phyloP scores from a whole-genome alignment of 164 flowering plant genomes.

The Buxus sempervirens region DNA sequence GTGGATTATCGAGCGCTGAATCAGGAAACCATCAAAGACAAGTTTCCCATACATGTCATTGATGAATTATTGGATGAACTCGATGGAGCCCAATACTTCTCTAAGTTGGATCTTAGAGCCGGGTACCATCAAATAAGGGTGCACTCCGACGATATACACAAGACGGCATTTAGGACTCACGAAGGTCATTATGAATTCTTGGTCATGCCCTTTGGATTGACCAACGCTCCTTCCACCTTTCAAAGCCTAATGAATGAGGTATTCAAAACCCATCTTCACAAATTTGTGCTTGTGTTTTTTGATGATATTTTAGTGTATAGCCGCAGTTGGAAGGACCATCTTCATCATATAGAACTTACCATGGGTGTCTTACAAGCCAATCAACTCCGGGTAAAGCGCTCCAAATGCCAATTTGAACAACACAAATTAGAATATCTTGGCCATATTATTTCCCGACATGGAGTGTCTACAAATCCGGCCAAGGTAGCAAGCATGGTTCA shows the following conservation, averaged over 20 bases:
- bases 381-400: background rate
- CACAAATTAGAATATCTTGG: background rate
- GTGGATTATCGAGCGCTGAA: background rate
- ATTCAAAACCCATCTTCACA: background rate
- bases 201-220: conserved; percentile 2
- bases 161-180: background rate
- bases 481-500: background rate
- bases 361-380: background rate
- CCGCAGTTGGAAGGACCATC: conserved; percentile 1
- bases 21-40: background rate
- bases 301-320: background rate
- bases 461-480: background rate
- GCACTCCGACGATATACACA: background rate
- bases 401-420: background rate
- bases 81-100: background rate
- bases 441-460: background rate
- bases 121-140: conserved; percentile 1
- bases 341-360: background rate
- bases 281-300: conserved; percentile 2
- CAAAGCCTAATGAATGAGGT: conserved; percentile 1
- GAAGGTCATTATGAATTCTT: conserved; percentile 4
- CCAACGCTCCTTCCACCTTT: background rate
- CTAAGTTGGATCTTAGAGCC: background rate
- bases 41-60: conserved; percentile 1
- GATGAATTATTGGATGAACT: conserved; percentile 7